Percentiles rank a stretch among this genome's conserved stretches.
These are phyloP conservation scores for Pyrenochaeta sp. DNA, from an alignment of 2,329 filamentous ascomycete species.

Conservation along the genomic window DNA sequence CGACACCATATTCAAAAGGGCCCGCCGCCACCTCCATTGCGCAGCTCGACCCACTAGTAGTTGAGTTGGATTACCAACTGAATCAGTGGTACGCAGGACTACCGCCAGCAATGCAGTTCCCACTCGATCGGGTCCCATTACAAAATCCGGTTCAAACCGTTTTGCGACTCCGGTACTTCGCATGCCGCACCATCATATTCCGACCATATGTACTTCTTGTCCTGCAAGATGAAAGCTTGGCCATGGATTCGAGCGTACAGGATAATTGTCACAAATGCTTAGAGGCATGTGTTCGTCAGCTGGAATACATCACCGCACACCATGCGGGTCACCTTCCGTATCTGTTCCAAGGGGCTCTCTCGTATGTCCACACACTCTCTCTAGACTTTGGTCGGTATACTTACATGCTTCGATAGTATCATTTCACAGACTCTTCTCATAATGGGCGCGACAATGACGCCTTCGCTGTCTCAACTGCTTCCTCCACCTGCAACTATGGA, in stretches of 20 bases:
- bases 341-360: constrained; percentile 81
- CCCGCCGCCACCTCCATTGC: constrained; percentile 70
- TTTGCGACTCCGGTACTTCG: constrained; percentile 80
- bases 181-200: constrained; percentile 87
- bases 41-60: constrained; percentile 78
- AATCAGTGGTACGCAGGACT: constrained; percentile 86
- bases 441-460: constrained; percentile 85
- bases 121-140: constrained; percentile 72
- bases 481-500: constrained; percentile 68
- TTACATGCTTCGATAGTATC: constrained; percentile 64
- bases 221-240: constrained; percentile 77
- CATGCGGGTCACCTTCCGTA: constrained; percentile 87
- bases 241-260: constrained; percentile 74
- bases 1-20: constrained; percentile 49
- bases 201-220: constrained; percentile 83
- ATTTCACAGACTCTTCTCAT: constrained; percentile 82
- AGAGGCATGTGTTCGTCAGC: constrained; percentile 79
- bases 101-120: constrained; percentile 78
- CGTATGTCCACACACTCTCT: constrained; percentile 39
- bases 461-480: constrained; percentile 73
- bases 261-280: constrained; percentile 84
- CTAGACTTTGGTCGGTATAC: background rate
- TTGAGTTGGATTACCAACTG: constrained; percentile 82
- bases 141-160: constrained; percentile 82
- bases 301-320: constrained; percentile 80